Percentiles rank a stretch among this genome's conserved stretches.
Evolutionary conservation across 331 rosid genomes (phyloP).

Genomic region (Acacia pycnantha): DNA sequence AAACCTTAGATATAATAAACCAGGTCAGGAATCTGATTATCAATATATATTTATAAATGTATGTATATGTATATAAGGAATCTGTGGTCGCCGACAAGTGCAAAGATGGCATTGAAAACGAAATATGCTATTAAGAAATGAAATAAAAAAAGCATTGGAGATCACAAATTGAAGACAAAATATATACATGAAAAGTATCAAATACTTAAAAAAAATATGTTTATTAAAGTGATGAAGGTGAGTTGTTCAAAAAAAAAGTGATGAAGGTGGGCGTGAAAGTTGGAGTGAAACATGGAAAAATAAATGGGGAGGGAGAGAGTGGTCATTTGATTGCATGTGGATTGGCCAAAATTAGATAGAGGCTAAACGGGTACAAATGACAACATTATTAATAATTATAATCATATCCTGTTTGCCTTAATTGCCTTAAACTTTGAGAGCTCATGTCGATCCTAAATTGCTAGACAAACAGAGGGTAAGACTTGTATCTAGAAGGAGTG

Average conservation of each 20-base stretch:
- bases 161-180: background rate
- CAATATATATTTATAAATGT: too few relatives aligned
- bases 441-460: too few relatives aligned
- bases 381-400: background rate
- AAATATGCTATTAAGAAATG: background rate
- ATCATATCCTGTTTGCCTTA: too few relatives aligned
- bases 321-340: background rate
- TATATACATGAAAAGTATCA: background rate
- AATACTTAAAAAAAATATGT: background rate
- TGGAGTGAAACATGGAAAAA: background rate
- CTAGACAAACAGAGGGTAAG: too few relatives aligned
- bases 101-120: background rate
- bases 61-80: background rate
- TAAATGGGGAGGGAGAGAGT: background rate
- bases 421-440: too few relatives aligned
- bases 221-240: background rate
- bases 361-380: background rate
- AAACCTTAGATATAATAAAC: too few relatives aligned
- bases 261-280: background rate
- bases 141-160: background rate
- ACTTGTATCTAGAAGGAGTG: too few relatives aligned
- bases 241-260: too few relatives aligned
- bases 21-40: too few relatives aligned
- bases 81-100: background rate
- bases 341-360: background rate